Evolutionary conservation across 176 grass and related monocot genomes (phyloP), one percentile per base, ranked within the genome.

Genomic region (Zizania latifolia): DNA sequence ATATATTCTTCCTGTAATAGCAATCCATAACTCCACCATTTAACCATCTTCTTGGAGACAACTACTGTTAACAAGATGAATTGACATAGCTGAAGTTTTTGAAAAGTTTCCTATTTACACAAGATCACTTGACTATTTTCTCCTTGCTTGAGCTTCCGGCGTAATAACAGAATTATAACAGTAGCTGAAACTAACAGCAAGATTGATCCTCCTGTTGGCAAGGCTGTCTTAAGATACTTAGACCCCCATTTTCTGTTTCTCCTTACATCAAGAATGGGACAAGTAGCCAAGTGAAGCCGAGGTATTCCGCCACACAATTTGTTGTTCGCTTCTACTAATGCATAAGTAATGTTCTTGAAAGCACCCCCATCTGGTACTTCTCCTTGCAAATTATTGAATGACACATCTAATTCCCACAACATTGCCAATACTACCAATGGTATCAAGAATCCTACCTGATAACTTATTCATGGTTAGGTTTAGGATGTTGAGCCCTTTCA

Each of bases 331-430:
- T 26, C 29, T 10, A 84, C 41, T 57, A 48, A 33, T 22, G 71
- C 28, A 8, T 62, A 63, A 28, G 68, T 78, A 5, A 50, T n/a
- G 55, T 84, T 84, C 70, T 24, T 23, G 41, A 84, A 84, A 68
- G 71, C 28, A 31, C 73, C 50, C 1, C 16, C 9, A 71, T 37
- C 58, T 27, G 81, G 81, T 32, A 84, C 64, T 62, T 67, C 30
- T 33, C 82, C 82, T 0, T 31, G 51, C 34, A n/a, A n/a, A n/a
- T n/a, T n/a, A n/a, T n/a, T n/a, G n/a, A n/a, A n/a, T n/a, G n/a
- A n/a, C n/a, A n/a, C 46, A 65, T 85, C 65, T 23, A 86, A 34
- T 6, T 29, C n/a, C 4, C 1, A 23, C 22, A 62, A 53, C n/a
- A 35, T 2, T 63, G 12, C 16, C 31, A 15, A 77, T 31, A 28